phyloP scores from a whole-genome alignment of 805 yeast genomes.

The Alloascoidea africana region DNA sequence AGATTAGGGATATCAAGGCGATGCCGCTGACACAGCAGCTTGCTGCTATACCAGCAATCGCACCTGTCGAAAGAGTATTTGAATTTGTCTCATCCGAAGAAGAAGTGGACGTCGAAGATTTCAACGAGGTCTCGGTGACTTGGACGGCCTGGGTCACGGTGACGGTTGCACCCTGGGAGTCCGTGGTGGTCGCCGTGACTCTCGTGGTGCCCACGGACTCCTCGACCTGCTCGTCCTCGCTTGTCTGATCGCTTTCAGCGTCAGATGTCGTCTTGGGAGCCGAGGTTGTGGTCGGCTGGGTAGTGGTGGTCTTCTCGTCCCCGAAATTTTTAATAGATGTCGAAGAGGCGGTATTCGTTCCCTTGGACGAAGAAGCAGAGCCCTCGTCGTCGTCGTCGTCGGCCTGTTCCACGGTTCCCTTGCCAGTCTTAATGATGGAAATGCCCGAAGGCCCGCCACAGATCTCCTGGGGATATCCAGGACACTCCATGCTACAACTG shows the following conservation, averaged over 20 bases:
- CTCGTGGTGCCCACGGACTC: too few species aligned
- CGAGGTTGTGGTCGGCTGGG: background rate
- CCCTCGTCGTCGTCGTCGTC: background rate
- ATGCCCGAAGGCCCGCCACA: background rate
- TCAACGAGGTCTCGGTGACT: background rate
- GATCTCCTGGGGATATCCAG: background rate
- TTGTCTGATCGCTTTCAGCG: background rate
- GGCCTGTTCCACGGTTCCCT: background rate
- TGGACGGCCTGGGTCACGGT: background rate
- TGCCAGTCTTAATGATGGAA: background rate
- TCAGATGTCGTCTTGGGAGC: background rate
- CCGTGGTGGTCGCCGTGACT: conserved; percentile 1
- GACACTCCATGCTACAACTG: background rate
- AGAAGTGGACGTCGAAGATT: background rate
- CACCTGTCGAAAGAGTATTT: background rate
- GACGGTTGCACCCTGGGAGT: background rate
- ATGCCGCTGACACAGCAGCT: background rate
- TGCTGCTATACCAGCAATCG: background rate
- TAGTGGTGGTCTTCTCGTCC: background rate
- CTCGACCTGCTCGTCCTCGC: too few species aligned
- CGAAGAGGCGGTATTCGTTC: background rate
- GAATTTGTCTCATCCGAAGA: background rate
- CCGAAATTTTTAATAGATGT: background rate
- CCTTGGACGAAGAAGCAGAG: background rate
- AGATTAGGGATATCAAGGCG: background rate